These are phyloP conservation scores for Cephalotrichum gorgonifer DNA, from an alignment of 2,329 filamentous ascomycete species.

Conservation along the genomic window DNA sequence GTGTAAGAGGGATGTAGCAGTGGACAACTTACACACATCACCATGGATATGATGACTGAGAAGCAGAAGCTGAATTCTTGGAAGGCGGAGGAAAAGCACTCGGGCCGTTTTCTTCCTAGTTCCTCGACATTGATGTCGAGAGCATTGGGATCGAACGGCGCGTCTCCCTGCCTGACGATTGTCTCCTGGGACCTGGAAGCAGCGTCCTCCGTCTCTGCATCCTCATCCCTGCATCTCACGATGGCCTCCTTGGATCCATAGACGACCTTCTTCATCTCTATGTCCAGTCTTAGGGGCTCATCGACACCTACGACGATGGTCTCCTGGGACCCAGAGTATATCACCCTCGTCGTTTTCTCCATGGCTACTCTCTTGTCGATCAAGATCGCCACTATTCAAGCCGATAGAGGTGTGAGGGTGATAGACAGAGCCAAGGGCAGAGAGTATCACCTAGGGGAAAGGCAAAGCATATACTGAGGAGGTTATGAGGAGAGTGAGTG, in stretches of 20 bases:
- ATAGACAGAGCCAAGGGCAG: too few relatives aligned
- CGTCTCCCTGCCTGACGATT: neutral
- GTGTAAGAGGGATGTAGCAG: neutral
- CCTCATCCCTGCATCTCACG: neutral
- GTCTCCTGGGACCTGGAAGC: neutral
- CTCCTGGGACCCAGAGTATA: neutral
- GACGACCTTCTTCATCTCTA: neutral
- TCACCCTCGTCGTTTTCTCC: neutral
- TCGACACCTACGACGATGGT: neutral
- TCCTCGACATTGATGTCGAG: slow-evolving; percentile 35
- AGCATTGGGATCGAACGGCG: neutral
- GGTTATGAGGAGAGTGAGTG: too few relatives aligned
- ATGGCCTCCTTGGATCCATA: neutral
- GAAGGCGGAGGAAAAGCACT: slow-evolving; percentile 37
- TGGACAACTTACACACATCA: slow-evolving; percentile 25
- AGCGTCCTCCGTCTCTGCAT: neutral
- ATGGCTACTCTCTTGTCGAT: neutral
- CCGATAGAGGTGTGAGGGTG: too few relatives aligned
- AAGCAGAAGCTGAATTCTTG: slow-evolving; percentile 54
- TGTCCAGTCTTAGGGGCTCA: neutral
- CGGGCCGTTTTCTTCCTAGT: slow-evolving; percentile 52
- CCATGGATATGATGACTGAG: slow-evolving; percentile 51
- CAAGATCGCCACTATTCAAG: too few relatives aligned
- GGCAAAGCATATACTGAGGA: too few relatives aligned
- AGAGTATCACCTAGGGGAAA: too few relatives aligned